phyloP scores from a whole-genome alignment of 192 early-diverging fungal species.

The Jimgerdemannia flammicorona region DNA sequence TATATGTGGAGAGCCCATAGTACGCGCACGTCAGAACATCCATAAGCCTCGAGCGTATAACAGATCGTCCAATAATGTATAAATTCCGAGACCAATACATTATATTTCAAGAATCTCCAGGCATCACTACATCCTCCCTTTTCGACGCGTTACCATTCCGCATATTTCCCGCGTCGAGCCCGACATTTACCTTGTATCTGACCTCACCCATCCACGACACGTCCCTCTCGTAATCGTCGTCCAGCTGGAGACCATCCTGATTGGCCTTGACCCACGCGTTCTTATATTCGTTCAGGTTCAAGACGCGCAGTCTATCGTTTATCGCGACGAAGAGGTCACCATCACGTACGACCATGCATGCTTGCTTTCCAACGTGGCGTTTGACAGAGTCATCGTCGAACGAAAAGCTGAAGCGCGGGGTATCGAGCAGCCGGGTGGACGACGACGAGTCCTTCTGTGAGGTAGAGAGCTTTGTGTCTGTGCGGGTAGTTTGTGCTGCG shows the following conservation, averaged over 20 bases:
- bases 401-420: constrained; percentile 4
- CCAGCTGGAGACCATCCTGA: constrained; percentile 2
- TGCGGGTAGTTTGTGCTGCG: no score
- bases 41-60: no score
- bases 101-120: no score
- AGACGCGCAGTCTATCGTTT: constrained; percentile 49
- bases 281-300: constrained; percentile 59
- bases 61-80: no score
- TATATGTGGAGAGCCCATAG: no score
- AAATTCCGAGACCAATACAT: no score
- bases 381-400: constrained; percentile 23
- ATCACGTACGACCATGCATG: constrained; percentile 41
- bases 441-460: no score
- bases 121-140: no score
- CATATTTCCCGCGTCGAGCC: constrained; percentile 13
- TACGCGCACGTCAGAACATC: no score
- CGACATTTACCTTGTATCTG: neutral
- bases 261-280: constrained; percentile 47
- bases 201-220: constrained; percentile 33
- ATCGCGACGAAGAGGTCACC: constrained; percentile 62
- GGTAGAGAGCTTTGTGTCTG: no score
- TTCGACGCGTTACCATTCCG: neutral
- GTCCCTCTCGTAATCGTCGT: constrained; percentile 13
- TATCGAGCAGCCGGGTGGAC: no score
- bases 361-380: constrained; percentile 3